Percentiles rank a stretch among this genome's conserved stretches.
phyloP scores from a whole-genome alignment of 805 yeast species.

The Starmerella tilneyi region DNA sequence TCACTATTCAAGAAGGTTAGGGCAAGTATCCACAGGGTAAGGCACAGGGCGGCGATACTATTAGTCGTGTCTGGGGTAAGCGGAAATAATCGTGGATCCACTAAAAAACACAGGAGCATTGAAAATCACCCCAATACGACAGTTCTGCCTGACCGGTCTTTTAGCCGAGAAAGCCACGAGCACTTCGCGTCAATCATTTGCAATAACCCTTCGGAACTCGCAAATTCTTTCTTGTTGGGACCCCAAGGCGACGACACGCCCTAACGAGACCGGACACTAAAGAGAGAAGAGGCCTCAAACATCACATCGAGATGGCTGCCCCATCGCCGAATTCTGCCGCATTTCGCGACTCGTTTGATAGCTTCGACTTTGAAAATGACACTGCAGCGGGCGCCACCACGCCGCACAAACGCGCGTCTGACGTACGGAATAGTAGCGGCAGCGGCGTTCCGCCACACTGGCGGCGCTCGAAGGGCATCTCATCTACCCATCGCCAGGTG shows the following conservation, averaged over 20 bases:
- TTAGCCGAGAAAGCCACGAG: too few species aligned
- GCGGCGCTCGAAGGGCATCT: conserved; percentile 4
- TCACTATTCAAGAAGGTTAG: too few species aligned
- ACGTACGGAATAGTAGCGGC: conserved; percentile 2
- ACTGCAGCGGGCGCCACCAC: conserved; percentile 4
- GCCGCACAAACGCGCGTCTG: neutral
- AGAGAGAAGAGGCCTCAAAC: neutral
- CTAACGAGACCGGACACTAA: too few species aligned
- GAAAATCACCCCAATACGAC: too few species aligned
- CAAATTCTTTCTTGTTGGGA: too few species aligned
- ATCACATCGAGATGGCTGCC: neutral
- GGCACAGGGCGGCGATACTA: neutral
- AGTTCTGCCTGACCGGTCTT: too few species aligned
- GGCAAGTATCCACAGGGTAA: neutral
- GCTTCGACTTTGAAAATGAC: conserved; percentile 17
- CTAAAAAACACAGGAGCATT: neutral
- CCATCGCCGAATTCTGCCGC: conserved; percentile 1
- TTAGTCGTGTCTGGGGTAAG: conserved; percentile 8
- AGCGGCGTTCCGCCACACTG: conserved; percentile 6
- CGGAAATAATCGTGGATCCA: conserved; percentile 5
- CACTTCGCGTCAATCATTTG: too few species aligned
- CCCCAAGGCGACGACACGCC: too few species aligned
- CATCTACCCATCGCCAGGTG: neutral
- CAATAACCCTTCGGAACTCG: too few species aligned
- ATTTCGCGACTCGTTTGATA: conserved; percentile 20